Evolutionary conservation across 163 green algal genomes (phyloP).

Genomic region (Chloromonas sp.): DNA sequence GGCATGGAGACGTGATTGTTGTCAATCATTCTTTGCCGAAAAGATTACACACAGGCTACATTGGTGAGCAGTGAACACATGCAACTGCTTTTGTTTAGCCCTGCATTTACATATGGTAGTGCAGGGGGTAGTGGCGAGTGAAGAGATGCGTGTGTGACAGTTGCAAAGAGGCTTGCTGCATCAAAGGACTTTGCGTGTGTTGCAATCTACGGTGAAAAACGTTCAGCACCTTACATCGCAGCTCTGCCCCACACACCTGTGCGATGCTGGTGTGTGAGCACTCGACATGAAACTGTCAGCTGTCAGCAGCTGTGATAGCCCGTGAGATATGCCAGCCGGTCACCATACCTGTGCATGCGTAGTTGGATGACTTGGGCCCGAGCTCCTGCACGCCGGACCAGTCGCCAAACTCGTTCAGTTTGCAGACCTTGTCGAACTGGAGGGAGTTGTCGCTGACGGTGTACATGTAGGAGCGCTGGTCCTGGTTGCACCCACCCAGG

Average conservation of each 20-base stretch:
- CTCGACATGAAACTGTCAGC: no score
- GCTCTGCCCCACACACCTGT: no score
- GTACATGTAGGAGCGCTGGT: slow-evolving; percentile 10
- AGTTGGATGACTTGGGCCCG: slow-evolving; percentile 22
- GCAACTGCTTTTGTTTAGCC: background rate
- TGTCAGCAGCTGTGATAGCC: background rate
- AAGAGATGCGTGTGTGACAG: no score
- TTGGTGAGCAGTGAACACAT: slow-evolving; percentile 1
- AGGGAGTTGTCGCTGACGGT: background rate
- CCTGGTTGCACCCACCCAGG: slow-evolving; percentile 30
- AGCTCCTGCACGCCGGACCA: background rate
- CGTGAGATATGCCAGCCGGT: background rate
- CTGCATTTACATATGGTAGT: background rate
- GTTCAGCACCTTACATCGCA: no score
- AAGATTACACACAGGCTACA: slow-evolving; percentile 24
- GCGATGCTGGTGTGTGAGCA: no score
- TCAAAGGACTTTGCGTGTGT: no score
- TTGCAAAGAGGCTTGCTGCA: no score
- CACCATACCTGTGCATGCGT: slow-evolving; percentile 9
- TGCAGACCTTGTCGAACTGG: background rate
- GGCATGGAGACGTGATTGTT: slow-evolving; percentile 19
- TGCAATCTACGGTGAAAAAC: no score
- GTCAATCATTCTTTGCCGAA: background rate
- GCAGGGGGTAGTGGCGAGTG: no score
- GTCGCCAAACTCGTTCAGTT: background rate